Percentiles rank a stretch among this genome's conserved stretches.
These are phyloP conservation scores for Candida chilensis DNA, from an alignment of 805 yeast genomes.

Conservation along the genomic window DNA sequence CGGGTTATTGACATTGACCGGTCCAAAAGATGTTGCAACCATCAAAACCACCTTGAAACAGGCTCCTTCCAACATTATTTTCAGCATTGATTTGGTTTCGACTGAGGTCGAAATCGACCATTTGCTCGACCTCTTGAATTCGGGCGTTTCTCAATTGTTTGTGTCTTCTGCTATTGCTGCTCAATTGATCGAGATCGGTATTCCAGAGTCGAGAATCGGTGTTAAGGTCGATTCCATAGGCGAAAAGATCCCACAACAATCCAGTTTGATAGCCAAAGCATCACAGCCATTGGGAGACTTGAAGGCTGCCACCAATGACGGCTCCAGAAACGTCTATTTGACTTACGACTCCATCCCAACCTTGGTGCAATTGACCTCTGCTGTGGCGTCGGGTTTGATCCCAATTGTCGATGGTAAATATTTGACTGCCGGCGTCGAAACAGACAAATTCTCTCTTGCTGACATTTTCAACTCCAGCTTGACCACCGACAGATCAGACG, in stretches of 20 bases:
- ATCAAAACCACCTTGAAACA: too few species aligned
- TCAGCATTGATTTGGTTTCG: too few species aligned
- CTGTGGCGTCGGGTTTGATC: constrained; percentile 21
- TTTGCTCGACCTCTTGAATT: constrained; percentile 44
- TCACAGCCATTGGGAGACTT: constrained; percentile 6
- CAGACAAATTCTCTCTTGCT: constrained; percentile 21
- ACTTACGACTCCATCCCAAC: constrained; percentile 5
- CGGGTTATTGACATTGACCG: too few species aligned
- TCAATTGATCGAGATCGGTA: constrained; percentile 31
- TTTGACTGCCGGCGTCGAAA: constrained; percentile 19
- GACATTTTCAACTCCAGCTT: constrained; percentile 41
- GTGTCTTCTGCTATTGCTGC: constrained; percentile 17
- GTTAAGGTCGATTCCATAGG: constrained; percentile 12
- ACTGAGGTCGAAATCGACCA: constrained; percentile 30
- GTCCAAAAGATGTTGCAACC: too few species aligned
- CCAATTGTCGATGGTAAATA: constrained; percentile 17
- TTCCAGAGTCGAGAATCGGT: constrained; percentile 41
- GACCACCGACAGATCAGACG: constrained; percentile 80
- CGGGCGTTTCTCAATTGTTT: constrained; percentile 45
- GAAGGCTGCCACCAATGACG: constrained; percentile 6
- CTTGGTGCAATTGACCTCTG: constrained; percentile 8
- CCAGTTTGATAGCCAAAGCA: too few species aligned
- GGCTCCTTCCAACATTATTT: too few species aligned
- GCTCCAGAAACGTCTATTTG: constrained; percentile 12
- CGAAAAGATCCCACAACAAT: too few species aligned